Conservation (phyloP, 2,329 filamentous ascomycete species). For the Pseudogymnoascus sp. region DNA sequence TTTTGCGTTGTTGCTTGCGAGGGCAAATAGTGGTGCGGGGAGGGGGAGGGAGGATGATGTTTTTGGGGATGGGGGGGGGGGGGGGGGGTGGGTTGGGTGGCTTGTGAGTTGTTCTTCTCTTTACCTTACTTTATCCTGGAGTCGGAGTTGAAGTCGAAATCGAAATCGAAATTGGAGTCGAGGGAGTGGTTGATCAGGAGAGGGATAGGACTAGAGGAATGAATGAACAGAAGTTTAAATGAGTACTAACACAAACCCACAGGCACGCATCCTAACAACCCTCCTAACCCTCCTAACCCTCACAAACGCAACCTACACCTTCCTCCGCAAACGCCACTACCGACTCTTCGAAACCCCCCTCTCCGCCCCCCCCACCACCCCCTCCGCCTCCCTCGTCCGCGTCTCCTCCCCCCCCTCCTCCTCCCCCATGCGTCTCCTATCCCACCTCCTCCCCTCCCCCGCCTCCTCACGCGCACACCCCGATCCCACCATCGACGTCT, state of each 20-base stretch:
- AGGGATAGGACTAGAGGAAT: too few relatives aligned
- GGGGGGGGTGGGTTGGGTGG: conserved; percentile 56
- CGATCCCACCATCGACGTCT: conserved; percentile 75
- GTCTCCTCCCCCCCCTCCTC: conserved; percentile 75
- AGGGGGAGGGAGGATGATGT: conserved; percentile 63
- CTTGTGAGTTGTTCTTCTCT: conserved; percentile 37
- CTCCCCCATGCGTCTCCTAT: conserved; percentile 69
- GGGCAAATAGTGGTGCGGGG: conserved; percentile 57
- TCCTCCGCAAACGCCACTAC: conserved; percentile 75
- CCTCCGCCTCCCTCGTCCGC: conserved; percentile 78
- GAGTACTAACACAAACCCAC: conserved; percentile 1
- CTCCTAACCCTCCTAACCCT: conserved; percentile 57
- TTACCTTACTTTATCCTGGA: too few relatives aligned
- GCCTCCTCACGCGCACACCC: conserved; percentile 81
- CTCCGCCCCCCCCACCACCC: conserved; percentile 65
- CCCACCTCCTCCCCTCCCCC: conserved; percentile 57
- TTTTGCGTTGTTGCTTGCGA: conserved; percentile 68
- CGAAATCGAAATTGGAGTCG: too few relatives aligned
- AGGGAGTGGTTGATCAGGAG: background rate
- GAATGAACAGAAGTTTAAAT: background rate
- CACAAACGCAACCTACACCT: conserved; percentile 72
- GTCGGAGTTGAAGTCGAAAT: too few relatives aligned
- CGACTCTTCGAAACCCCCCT: conserved; percentile 83
- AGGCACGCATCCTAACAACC: conserved; percentile 46
- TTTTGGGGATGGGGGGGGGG: conserved; percentile 59